Evolutionary conservation across 1,284 basidiomycete genomes (phyloP), one percentile per base, ranked within the genome.

Genomic region (Austroboletus niveus): DNA sequence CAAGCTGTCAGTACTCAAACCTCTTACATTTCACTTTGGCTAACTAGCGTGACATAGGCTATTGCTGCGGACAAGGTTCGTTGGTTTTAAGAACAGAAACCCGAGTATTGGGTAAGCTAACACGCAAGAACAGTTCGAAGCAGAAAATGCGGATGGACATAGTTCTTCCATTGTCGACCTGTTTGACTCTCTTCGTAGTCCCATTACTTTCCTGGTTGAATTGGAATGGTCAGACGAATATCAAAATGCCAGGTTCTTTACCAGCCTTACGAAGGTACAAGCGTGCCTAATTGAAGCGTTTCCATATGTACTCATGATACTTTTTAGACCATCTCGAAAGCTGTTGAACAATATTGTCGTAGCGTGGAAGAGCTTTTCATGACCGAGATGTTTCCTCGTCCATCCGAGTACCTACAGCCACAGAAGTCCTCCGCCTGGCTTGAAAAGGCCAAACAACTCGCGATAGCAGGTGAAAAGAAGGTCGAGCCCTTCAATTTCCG

Each of bases 141-240:
- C 94, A 4, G 90, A 94, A 60, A 85, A 85, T 40, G 69, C 80
- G 3, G 90, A 92, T 59, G 88, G 90, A 0, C 93, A 97, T 64
- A 96, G 93, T 64, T 95, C 94, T 36, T 98, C 95, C 0, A 95
- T 99, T 52, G 86, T 95, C 39, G 97, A 99, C 70, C 77, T 99
- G 1, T 98, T 98, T 63, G 94, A 93, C 52, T 98, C 95, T 1
- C 79, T 98, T 53, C 85, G 91, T 52, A 95, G 92, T 64, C 94
- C 95, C 0, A 87, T 96, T 59, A 81, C 85, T 49, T 95, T 97
- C 69, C 73, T 99, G 45, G 81, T 92, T 63, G 89, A 90, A 47
- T 76, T 99, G 38, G 82, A 94, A 57, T 99, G 97, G 96, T 86
- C 89, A 8, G 91, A 98, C 65, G 81, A 85, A 44, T 90, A 91